phyloP scores from a whole-genome alignment of 2,329 filamentous ascomycete species.

The Exophiala sp. region DNA sequence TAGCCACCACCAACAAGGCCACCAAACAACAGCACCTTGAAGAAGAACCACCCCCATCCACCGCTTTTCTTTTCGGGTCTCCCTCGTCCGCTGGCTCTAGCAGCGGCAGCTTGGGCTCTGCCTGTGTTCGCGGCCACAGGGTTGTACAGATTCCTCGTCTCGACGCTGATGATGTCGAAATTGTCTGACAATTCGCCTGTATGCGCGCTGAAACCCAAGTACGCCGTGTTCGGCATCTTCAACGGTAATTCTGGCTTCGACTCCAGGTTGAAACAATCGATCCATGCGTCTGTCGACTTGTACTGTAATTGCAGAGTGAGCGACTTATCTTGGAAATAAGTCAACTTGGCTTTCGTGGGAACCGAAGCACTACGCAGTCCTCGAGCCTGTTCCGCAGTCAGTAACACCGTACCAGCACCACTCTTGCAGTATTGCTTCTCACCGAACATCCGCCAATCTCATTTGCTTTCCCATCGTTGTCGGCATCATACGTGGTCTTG shows the following conservation, averaged over 20 bases:
- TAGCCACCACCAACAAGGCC: constrained; percentile 70
- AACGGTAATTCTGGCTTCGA: constrained; percentile 61
- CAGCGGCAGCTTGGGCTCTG: constrained; percentile 17
- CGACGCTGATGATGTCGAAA: constrained; percentile 89
- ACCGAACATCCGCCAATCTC: constrained; percentile 91
- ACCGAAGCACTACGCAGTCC: constrained; percentile 77
- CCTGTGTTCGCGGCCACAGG: constrained; percentile 34
- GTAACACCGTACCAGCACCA: constrained; percentile 2
- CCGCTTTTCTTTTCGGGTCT: constrained; percentile 29
- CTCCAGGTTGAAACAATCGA: constrained; percentile 73
- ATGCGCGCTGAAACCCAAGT: constrained; percentile 66
- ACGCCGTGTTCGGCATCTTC: constrained; percentile 70
- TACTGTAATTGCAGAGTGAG: constrained; percentile 91
- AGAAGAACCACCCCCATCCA: constrained; percentile 68
- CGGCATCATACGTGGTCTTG: constrained; percentile 82
- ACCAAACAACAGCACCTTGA: constrained; percentile 78
- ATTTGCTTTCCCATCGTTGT: constrained; percentile 87
- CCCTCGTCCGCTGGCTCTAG: constrained; percentile 28
- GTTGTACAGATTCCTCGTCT: constrained; percentile 84
- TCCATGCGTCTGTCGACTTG: constrained; percentile 85
- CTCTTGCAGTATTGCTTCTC: constrained; percentile 31
- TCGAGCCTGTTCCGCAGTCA: constrained; percentile 57
- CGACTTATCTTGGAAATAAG: constrained; percentile 94
- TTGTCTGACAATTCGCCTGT: constrained; percentile 96
- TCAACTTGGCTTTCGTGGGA: constrained; percentile 81